Conservation (phyloP, 768 basidiomycete species). For the Tulasnella sp. region DNA sequence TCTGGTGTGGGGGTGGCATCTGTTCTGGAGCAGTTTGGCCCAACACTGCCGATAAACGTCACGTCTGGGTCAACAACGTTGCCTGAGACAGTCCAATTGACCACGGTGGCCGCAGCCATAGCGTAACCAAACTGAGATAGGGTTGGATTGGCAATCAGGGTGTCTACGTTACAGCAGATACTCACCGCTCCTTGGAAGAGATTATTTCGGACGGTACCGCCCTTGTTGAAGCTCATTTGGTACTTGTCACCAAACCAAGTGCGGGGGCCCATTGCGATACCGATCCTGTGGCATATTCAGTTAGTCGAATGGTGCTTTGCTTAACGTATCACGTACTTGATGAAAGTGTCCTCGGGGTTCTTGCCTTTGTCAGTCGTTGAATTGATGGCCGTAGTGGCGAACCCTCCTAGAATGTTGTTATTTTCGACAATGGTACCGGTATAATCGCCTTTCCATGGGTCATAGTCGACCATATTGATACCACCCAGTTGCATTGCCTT, state of each 20-base stretch:
- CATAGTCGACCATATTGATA: slow-evolving; percentile 56
- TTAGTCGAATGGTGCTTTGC: slow-evolving; percentile 5
- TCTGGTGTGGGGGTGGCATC: slow-evolving; percentile 42
- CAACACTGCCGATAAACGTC: slow-evolving; percentile 57
- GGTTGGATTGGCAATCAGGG: neutral
- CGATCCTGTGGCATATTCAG: slow-evolving; percentile 38
- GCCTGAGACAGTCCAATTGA: slow-evolving; percentile 51
- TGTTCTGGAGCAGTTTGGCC: slow-evolving; percentile 46
- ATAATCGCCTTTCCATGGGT: slow-evolving; percentile 56
- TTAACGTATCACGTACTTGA: slow-evolving; percentile 70
- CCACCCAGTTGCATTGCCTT: slow-evolving; percentile 11
- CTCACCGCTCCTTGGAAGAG: slow-evolving; percentile 21
- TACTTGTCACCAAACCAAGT: slow-evolving; percentile 58
- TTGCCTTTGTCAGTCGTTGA: slow-evolving; percentile 37
- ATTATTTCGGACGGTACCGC: slow-evolving; percentile 47
- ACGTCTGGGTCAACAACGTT: slow-evolving; percentile 56
- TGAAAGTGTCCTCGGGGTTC: slow-evolving; percentile 47
- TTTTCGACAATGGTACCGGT: slow-evolving; percentile 50
- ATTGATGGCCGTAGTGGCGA: slow-evolving; percentile 34
- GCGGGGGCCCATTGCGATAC: slow-evolving; percentile 66
- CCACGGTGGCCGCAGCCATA: slow-evolving; percentile 50
- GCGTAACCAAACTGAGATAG: slow-evolving; percentile 66
- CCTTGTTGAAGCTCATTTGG: slow-evolving; percentile 40
- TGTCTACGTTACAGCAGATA: neutral
- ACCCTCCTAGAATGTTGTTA: slow-evolving; percentile 58